Evolutionary conservation across 2,329 filamentous ascomycete genomes (phyloP), one percentile per base, ranked within the genome.

Genomic region (Colletotrichum trifolii): DNA sequence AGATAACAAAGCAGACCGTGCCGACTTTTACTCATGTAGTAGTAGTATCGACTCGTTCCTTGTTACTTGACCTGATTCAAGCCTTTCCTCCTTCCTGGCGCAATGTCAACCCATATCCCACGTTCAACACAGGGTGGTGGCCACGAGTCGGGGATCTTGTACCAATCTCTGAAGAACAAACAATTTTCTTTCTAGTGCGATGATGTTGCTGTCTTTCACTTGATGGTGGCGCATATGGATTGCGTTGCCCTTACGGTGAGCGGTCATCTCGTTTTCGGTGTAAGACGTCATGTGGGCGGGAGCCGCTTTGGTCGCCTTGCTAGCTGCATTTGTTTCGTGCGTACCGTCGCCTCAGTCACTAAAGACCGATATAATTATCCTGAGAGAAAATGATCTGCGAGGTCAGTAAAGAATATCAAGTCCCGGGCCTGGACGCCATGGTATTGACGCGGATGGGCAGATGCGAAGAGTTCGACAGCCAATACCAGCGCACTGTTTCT

Each of bases 321-420:
- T 73, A 56, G 67, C 69, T 35, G 42, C 69, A 42, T 48, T 69
- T 15, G 69, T 63, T n/a, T 61, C 64, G 8, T 71, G 70, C 7
- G 68, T 69, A 11, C 75, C 76, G 1, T 79, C 77, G 25, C 76
- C 77, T 13, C 69, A 71, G 56, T 70, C 70, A n/a, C 64, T 81
- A 6, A 71, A 74, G 39, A 76, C 77, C 1, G 76, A 76, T 36
- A 67, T 80, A 46, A 77, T 75, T 6, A 71, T 81, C 34, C 62
- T 81, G 34, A 72, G 78, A 48, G 74, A 79, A 64, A 82, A 81
- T 70, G 78, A 81, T 54, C 75, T 82, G 39, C 73, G 75, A 71
- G 79, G 78, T 77, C 67, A 43, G 69, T 54, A 13, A 15, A n/a
- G 15, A 40, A 40, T 8, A 13, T 40, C 13, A 40, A 13, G 9